Evolutionary conservation across 1,139 yeast genomes (phyloP), one percentile per base, ranked within the genome.

Genomic region (Suhomyces yuchorum): DNA sequence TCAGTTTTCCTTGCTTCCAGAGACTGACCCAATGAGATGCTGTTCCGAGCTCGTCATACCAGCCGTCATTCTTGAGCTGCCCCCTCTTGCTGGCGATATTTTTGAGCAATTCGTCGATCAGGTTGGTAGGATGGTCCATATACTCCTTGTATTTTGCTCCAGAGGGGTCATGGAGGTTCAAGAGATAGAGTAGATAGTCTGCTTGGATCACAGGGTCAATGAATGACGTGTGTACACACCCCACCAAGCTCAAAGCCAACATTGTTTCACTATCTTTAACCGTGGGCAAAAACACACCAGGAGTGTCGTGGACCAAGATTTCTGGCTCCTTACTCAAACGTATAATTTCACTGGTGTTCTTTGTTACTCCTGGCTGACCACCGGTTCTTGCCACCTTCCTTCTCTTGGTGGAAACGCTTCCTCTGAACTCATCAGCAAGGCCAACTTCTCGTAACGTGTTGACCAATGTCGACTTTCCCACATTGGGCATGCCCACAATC

Each of bases 401-500:
- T 37, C 63, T 64, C 45, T 69, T 80, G 53, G 68, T 62, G 11
- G 77, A 66, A 14, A 70, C 54, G 15, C 57, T 54, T 8, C 54
- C 57, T 22, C 51, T 51, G n/a, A 54, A 50, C 39, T 55, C 57
- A 7, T 53, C 46, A 9, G 64, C 55, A 46, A 72, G 64, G 2
- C 90, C 89, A 2, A 78, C 79, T 19, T 73, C 73, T 48, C 97
- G 69, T 44, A 93, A 68, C 0, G 86, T 77, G 61, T 93, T 93
- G 11, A 92, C 85, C 48, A 93, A 68, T 0, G 96, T 87, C n/a
- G 96, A 88, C 65, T 93, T 93, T 1, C 99, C 99, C n/a, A 91
- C 96, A 63, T 93, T 93, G 1, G 99, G 99, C 96, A 93, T 88
- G 0, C 99, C 99, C 9, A 87, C 84, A 42, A 93, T 82, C 73